These are phyloP conservation scores for Sphagnum tenellum DNA, from an alignment of 225 moss, liverwort and hornwort genomes.

Conservation along the genomic window DNA sequence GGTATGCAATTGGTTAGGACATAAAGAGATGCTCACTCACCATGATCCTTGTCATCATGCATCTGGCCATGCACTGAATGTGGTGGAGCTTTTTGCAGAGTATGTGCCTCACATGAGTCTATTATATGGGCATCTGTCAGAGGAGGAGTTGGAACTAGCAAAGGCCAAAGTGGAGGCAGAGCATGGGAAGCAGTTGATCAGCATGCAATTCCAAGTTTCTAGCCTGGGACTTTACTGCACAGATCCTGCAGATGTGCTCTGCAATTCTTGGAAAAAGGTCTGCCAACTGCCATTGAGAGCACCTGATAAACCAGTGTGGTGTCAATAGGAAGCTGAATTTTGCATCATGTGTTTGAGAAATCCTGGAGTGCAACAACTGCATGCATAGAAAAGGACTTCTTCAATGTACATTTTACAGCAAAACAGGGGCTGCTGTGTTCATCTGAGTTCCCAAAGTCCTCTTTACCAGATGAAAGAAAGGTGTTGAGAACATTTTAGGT, in stretches of 20 bases:
- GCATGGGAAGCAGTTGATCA: conserved; percentile 34
- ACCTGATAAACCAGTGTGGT: conserved; percentile 30
- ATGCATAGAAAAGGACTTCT: no score
- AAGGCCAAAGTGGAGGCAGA: conserved; percentile 55
- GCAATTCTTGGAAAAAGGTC: conserved; percentile 56
- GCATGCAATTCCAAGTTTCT: conserved; percentile 50
- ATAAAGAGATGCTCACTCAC: no score
- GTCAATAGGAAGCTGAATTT: conserved; percentile 6
- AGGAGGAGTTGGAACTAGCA: conserved; percentile 51
- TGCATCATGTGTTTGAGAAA: no score
- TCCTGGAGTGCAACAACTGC: no score
- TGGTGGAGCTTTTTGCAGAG: conserved; percentile 16
- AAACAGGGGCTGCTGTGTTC: no score
- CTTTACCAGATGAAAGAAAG: no score
- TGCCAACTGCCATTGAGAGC: conserved; percentile 42
- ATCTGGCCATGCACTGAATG: no score
- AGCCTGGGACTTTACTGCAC: conserved; percentile 64
- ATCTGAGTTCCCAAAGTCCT: no score
- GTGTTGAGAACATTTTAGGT: no score
- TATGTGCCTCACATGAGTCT: conserved; percentile 92
- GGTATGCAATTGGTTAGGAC: no score
- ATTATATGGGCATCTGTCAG: conserved; percentile 55
- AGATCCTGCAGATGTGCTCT: conserved; percentile 48
- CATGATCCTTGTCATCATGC: no score
- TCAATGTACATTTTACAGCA: no score